Base-by-base conservation (phyloP, 495 filamentous ascomycete species). In the Lasiosphaeria hispida region DNA sequence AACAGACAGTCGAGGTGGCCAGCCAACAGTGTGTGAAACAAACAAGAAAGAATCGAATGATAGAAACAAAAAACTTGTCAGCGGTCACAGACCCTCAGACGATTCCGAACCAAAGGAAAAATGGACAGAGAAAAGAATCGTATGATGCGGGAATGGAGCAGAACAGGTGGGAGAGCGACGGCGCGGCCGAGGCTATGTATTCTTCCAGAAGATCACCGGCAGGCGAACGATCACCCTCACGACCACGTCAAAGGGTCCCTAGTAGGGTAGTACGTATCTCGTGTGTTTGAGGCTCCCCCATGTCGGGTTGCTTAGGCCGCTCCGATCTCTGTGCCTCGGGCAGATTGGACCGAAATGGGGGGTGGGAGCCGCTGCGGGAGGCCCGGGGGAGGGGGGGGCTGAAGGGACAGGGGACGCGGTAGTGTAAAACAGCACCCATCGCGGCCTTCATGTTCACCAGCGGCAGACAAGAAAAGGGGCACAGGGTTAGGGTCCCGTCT, bases 1-100 rank as follows among this genome's bases (percentile, higher is more conserved):
- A n/a, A n/a, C n/a, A n/a, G n/a, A 45, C 6, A 60, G 49, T 36
- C 8, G 14, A 41, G 15, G 19, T 44, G 51, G 34, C 35, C 17
- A 33, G 33, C 36, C 38, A 55, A 53, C 47, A 45, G 23, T 5
- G 23, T 30, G 53, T 13, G n/a, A 55, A 59, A 36, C 38, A 17
- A 39, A 34, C 40, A 19, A 49, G 35, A 38, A 14, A 53, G 36
- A 54, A 34, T 6, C 11, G 53, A 59, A 63, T 43, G 23, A 30
- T 30, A 2, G 48, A 55, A 57, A 44, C 17, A 35, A 43, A 59
- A 52, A 39, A 43, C 13, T 30, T 30, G 50, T 35, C 40, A 53
- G 55, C 18, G 64, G 64, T 67, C 58, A 41, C 64, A 67, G 61
- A 67, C 64, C 64, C 35, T 47, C 45, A 45, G 23, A 50, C 35